Evolutionary conservation across 2,329 filamentous ascomycete genomes (phyloP).

Genomic region (Diplodia mutila): DNA sequence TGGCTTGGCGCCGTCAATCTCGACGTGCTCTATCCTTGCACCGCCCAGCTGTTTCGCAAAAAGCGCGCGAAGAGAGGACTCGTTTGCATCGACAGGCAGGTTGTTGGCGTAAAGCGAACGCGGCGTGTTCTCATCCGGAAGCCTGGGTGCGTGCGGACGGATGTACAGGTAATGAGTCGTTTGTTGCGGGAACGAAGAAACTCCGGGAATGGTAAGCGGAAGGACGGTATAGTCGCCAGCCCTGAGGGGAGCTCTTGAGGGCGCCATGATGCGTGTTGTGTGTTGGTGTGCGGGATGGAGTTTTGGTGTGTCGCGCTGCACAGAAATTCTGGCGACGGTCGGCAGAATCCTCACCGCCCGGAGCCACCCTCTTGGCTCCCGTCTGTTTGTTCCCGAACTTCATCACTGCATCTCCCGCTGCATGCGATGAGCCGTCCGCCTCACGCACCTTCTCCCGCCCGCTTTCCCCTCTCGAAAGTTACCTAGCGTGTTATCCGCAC

Average conservation of each 20-base stretch:
- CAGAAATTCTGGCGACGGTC: constrained; percentile 18
- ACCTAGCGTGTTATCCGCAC: neutral
- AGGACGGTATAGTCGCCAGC: constrained; percentile 70
- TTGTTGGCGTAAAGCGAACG: constrained; percentile 92
- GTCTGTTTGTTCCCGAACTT: neutral
- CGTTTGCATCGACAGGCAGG: constrained; percentile 80
- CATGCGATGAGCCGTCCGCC: neutral
- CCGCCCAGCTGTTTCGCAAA: constrained; percentile 76
- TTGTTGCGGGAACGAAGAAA: constrained; percentile 63
- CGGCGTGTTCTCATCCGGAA: constrained; percentile 67
- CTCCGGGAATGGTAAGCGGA: constrained; percentile 66
- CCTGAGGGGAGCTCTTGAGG: constrained; percentile 31
- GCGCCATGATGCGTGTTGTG: constrained; percentile 16
- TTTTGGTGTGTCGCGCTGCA: neutral
- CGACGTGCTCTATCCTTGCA: constrained; percentile 75
- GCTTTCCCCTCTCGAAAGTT: neutral
- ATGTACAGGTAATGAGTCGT: constrained; percentile 85
- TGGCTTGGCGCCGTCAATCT: constrained; percentile 69
- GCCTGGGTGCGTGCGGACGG: constrained; percentile 72
- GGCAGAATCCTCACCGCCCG: constrained; percentile 12
- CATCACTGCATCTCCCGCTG: neutral
- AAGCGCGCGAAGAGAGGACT: constrained; percentile 73
- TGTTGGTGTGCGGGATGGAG: neutral
- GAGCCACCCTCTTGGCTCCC: neutral
- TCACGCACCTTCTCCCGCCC: neutral